Conservation (phyloP, 192 early-diverging fungal genomes). For the Coemansia sp. region DNA sequence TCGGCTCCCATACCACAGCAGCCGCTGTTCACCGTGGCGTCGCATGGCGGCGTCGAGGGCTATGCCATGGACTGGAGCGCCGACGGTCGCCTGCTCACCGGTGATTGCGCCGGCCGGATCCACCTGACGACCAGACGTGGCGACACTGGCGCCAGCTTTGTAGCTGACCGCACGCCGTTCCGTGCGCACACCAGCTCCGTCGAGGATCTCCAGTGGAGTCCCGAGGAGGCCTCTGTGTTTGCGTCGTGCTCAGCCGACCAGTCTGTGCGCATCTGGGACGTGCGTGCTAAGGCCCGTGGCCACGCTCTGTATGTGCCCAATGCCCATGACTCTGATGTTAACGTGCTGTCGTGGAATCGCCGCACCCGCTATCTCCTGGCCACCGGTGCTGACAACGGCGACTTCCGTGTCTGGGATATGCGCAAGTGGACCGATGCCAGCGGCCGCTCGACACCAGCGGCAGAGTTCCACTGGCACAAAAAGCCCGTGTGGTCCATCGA, state of each 20-base stretch:
- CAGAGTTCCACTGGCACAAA: slow-evolving; percentile 93
- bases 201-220: slow-evolving; percentile 98
- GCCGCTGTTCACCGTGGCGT: slow-evolving; percentile 76
- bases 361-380: slow-evolving; percentile 84
- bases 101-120: slow-evolving; percentile 77
- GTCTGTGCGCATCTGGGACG: slow-evolving; percentile 95
- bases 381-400: slow-evolving; percentile 88
- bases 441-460: slow-evolving; percentile 66
- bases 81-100: slow-evolving; percentile 72
- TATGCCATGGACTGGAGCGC: slow-evolving; percentile 96
- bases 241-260: slow-evolving; percentile 88
- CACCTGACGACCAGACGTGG: slow-evolving; percentile 73
- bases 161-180: slow-evolving; percentile 72
- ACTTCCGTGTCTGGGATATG: slow-evolving; percentile 96
- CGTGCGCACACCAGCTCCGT: slow-evolving; percentile 80
- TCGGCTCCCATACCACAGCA: slow-evolving; percentile 59
- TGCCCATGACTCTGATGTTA: slow-evolving; percentile 87
- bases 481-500: slow-evolving; percentile 92
- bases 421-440: slow-evolving; percentile 53
- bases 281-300: slow-evolving; percentile 65
- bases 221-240: slow-evolving; percentile 85
- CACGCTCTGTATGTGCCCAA: slow-evolving; percentile 68
- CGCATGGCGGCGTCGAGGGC: slow-evolving; percentile 84
- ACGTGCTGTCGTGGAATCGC: slow-evolving; percentile 96
- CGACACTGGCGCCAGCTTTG: slow-evolving; percentile 57